Conservation (phyloP, 371 early-diverging fungal genomes). For the Mucor velutinosus region DNA sequence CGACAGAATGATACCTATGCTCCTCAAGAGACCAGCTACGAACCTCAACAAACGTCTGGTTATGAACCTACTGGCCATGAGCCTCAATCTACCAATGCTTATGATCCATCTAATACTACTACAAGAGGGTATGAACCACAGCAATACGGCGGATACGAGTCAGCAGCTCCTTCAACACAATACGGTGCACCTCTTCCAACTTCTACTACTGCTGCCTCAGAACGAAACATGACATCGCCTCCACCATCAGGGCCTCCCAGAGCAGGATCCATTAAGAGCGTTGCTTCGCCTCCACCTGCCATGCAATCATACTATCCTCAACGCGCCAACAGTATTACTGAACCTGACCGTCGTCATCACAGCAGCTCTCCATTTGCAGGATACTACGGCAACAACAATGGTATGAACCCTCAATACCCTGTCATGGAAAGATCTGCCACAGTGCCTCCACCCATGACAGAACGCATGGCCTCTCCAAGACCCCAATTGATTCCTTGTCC, state of each 20-base stretch:
- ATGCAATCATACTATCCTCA: neutral
- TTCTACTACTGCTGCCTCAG: neutral
- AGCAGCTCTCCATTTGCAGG: conserved; percentile 5
- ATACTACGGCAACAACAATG: neutral
- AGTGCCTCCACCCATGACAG: conserved; percentile 26
- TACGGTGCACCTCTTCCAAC: neutral
- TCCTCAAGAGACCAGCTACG: neutral
- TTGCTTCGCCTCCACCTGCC: neutral
- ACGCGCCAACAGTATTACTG: conserved; percentile 15
- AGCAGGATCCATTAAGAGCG: neutral
- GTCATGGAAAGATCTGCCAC: conserved; percentile 25
- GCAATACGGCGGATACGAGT: neutral
- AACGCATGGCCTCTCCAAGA: conserved; percentile 22
- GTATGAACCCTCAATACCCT: neutral
- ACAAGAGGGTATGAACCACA: neutral
- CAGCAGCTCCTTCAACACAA: neutral
- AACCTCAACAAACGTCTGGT: neutral
- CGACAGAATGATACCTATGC: neutral
- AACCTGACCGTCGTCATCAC: conserved; percentile 8
- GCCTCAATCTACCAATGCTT: neutral
- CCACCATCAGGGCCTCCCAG: neutral
- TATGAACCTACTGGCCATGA: neutral
- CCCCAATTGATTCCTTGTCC: conserved; percentile 41
- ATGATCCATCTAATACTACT: neutral
- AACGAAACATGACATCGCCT: neutral